phyloP scores from a whole-genome alignment of 2,329 filamentous ascomycete genomes.

The Beauveria sp. region DNA sequence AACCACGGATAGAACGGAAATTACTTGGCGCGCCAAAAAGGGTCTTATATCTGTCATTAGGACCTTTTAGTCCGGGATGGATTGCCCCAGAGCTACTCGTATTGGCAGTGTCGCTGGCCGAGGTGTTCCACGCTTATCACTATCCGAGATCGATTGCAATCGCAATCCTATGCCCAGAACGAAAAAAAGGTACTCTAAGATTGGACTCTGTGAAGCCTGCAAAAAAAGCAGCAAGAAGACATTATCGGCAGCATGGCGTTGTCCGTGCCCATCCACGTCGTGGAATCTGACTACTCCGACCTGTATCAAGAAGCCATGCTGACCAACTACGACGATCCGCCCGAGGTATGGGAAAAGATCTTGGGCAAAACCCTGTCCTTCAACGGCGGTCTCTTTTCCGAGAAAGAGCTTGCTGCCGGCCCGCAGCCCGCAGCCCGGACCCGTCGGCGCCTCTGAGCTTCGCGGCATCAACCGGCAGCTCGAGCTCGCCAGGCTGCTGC shows the following conservation, averaged over 20 bases:
- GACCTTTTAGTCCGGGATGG: no score
- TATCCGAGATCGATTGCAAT: no score
- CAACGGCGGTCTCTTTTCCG: neutral
- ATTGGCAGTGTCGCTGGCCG: no score
- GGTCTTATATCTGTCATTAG: no score
- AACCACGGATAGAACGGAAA: no score
- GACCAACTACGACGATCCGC: slow-evolving; percentile 4
- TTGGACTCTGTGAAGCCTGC: no score
- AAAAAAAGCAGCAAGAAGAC: neutral
- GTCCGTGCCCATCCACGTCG: neutral
- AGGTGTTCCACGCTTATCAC: no score
- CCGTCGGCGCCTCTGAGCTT: neutral
- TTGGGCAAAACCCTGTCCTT: neutral
- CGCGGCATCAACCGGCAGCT: slow-evolving; percentile 5
- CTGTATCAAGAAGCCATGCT: slow-evolving; percentile 7
- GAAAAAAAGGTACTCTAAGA: no score
- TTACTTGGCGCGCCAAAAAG: no score
- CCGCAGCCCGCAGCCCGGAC: slow-evolving; percentile 2
- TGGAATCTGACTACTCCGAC: neutral
- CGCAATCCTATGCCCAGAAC: no score
- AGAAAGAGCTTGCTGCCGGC: neutral
- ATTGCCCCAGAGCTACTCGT: no score
- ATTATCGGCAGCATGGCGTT: neutral
- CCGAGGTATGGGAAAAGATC: slow-evolving; percentile 5
- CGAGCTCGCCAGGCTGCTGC: neutral